Percentiles rank a stretch among this genome's conserved stretches.
phyloP scores from a whole-genome alignment of 2,329 filamentous ascomycete species.

The Claviceps monticola region DNA sequence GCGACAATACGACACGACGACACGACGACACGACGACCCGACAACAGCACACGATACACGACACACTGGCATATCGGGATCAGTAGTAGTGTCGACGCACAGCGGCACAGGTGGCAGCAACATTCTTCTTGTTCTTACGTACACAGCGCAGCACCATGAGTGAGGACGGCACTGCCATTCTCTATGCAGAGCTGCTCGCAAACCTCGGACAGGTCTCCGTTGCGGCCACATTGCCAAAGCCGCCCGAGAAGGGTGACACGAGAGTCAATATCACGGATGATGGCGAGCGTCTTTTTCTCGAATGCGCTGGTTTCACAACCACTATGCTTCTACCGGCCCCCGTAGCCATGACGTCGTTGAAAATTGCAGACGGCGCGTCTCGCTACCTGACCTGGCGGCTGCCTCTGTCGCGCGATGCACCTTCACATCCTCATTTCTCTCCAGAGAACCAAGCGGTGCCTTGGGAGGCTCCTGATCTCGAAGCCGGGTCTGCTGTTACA shows the following conservation, averaged over 20 bases:
- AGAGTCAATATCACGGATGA: conserved; percentile 28
- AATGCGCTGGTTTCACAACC: conserved; percentile 27
- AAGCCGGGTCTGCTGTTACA: conserved; percentile 23
- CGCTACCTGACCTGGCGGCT: conserved; percentile 39
- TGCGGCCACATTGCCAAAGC: conserved; percentile 34
- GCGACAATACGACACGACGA: neutral
- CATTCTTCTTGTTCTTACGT: neutral
- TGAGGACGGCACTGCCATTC: conserved; percentile 13
- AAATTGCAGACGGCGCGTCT: conserved; percentile 19
- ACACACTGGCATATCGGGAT: neutral
- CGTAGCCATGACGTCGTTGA: conserved; percentile 23
- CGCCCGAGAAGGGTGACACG: conserved; percentile 26
- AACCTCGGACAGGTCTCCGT: conserved; percentile 53
- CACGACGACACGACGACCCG: neutral
- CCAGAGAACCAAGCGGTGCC: conserved; percentile 29
- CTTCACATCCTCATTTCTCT: conserved; percentile 12
- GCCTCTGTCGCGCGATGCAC: conserved; percentile 20
- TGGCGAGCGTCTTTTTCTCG: conserved; percentile 31
- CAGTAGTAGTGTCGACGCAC: neutral
- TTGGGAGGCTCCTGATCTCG: conserved; percentile 42
- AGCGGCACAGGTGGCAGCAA: neutral
- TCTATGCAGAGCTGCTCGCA: conserved; percentile 52
- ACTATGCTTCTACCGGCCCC: conserved; percentile 29
- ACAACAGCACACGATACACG: neutral
- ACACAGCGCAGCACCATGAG: neutral